Evolutionary conservation across 2,329 filamentous ascomycete genomes (phyloP).

Genomic region (Pseudonectria buxi): DNA sequence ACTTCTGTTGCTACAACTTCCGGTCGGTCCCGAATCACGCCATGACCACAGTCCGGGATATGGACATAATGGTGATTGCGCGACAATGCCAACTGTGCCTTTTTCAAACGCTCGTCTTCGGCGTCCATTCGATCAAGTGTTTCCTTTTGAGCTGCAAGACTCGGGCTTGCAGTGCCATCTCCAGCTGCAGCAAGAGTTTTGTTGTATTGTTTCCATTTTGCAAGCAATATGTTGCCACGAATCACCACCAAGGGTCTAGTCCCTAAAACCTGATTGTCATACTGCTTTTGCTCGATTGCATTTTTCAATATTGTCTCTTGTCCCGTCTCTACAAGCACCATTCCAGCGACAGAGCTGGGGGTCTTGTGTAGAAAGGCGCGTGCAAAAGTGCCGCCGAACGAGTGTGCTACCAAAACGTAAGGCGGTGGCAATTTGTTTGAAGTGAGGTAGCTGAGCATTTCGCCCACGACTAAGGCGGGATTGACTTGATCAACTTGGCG

Average conservation of each 20-base stretch:
- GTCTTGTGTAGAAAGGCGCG: conserved; percentile 10
- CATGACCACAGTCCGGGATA: conserved; percentile 13
- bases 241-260: conserved; percentile 13
- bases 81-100: conserved; percentile 11
- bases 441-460: conserved; percentile 1
- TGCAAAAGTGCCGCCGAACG: conserved; percentile 15
- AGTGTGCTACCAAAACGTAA: conserved; percentile 13
- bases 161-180: background rate
- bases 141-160: conserved; percentile 6
- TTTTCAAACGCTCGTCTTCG: conserved; percentile 16
- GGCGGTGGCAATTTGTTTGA: background rate
- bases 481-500: conserved; percentile 2
- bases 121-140: conserved; percentile 9
- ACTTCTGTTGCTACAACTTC: conserved; percentile 11
- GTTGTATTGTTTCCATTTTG: conserved; percentile 12
- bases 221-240: conserved; percentile 12
- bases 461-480: background rate
- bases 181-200: conserved; percentile 3
- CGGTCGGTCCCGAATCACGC: conserved; percentile 9
- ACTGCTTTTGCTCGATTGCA: conserved; percentile 9
- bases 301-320: conserved; percentile 13
- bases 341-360: conserved; percentile 9
- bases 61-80: conserved; percentile 12
- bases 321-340: conserved; percentile 17
- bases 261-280: conserved; percentile 5